Percentiles rank a stretch among this genome's conserved stretches.
These are phyloP conservation scores for Podospora anserina DNA, from an alignment of 495 filamentous ascomycete species.

Conservation along the genomic window DNA sequence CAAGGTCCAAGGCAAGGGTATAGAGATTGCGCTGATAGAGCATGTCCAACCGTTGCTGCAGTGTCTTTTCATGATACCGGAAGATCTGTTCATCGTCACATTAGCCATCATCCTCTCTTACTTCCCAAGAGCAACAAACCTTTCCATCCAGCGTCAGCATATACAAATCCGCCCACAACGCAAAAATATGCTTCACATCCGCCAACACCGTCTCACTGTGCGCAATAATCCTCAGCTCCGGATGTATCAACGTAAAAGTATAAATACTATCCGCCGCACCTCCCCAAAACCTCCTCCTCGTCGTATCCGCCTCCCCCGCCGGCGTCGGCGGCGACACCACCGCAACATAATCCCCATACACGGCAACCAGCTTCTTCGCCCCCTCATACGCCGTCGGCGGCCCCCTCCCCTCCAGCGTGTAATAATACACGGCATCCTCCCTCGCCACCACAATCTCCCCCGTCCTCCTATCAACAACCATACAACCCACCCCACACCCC, in stretches of 20 bases:
- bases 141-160: constrained; percentile 87
- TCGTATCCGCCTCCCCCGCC: constrained; percentile 49
- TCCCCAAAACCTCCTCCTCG: constrained; percentile 61
- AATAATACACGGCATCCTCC: constrained; percentile 94
- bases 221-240: constrained; percentile 83
- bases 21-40: constrained; percentile 93
- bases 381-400: constrained; percentile 88
- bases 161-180: constrained; percentile 88
- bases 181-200: constrained; percentile 74
- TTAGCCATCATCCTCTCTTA: not conserved
- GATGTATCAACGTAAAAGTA: constrained; percentile 85
- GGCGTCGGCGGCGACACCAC: constrained; percentile 72
- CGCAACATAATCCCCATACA: constrained; percentile 82
- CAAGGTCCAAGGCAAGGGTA: constrained; percentile 85
- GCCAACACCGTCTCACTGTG: constrained; percentile 81
- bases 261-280: constrained; percentile 69
- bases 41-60: constrained; percentile 89
- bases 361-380: constrained; percentile 74
- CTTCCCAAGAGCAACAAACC: constrained; percentile 36
- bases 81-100: constrained; percentile 32
- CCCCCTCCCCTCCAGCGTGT: constrained; percentile 79
- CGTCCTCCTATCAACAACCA: constrained; percentile 75
- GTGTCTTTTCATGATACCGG: constrained; percentile 86
- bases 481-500: constrained; percentile 87
- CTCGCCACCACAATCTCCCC: constrained; percentile 85